Evolutionary conservation across 78 protist genomes (phyloP), one percentile per base, ranked within the genome.

Genomic region (Tieghemostelium lacteum): DNA sequence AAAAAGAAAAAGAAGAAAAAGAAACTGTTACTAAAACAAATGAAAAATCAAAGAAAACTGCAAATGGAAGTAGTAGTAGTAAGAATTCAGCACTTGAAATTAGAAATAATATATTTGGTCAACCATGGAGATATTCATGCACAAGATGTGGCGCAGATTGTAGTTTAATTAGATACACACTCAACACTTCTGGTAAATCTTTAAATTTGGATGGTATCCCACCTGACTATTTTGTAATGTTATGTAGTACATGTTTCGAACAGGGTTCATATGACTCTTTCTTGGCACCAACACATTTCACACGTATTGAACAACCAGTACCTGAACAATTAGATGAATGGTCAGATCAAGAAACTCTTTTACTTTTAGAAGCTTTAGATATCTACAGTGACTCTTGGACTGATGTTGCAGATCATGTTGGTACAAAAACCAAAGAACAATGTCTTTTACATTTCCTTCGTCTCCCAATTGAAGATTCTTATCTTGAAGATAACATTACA

Each of bases 401-500:
- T 16, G 80, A 69, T 26, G 88, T 94, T 24, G 86, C 94, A 0
- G 87, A 75, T 0, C 85, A 89, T 37, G 94, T 94, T 6, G 74
- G 74, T 14, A 73, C 96, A 3, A 94, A 89, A 58, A 85, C 93
- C 0, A 74, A 86, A 29, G 93, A 94, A 16, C 93, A 94, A 85
- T 94, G 96, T 85, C 42, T 94, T 14, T 22, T 66, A 1, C 96
- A 94, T 24, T 94, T 94, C 65, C 39, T 94, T 10, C 26, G 92
- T 29, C 28, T 94, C 2, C 96, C 96, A 24, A 94, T 94, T 20
- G 96, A 94, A 55, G 96, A 94, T 40, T 39, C 61, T 5, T 94
- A 65, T 49, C 86, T 94, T 1, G 95, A 93, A 28, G 87, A 78
- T 17, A 71, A 89, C n/a, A 39, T 93, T 0, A 69, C 10, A 19